A percentile compares a stretch with the other conserved stretches of the same genome.
phyloP scores from a whole-genome alignment of 1,139 yeast species.

The Magnusiomyces ingens region DNA sequence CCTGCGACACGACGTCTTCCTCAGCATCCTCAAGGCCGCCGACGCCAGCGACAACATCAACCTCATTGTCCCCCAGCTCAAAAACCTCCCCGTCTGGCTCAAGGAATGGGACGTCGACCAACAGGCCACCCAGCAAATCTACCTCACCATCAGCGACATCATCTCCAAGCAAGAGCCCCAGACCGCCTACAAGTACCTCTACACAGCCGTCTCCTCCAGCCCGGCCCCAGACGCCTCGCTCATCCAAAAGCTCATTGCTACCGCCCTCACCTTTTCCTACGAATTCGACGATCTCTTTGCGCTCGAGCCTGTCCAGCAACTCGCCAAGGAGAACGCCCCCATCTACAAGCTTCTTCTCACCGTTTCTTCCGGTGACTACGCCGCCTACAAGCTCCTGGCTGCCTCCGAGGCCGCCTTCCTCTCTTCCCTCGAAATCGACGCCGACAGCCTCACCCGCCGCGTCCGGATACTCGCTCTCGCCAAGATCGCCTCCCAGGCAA shows the following conservation, averaged over 20 bases:
- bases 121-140: constrained; percentile 27
- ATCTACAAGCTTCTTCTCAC: constrained; percentile 28
- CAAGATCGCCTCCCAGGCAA: constrained; percentile 22
- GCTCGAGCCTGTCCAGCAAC: constrained; percentile 30
- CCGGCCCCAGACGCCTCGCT: constrained; percentile 21
- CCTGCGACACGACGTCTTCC: constrained; percentile 31
- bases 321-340: constrained; percentile 20
- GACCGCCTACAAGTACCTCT: constrained; percentile 27
- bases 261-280: constrained; percentile 27
- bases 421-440: constrained; percentile 20
- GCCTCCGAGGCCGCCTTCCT: constrained; percentile 17
- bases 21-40: constrained; percentile 32
- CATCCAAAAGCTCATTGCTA: constrained; percentile 26
- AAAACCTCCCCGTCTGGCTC: constrained; percentile 36
- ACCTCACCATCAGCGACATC: constrained; percentile 26
- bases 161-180: constrained; percentile 23
- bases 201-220: constrained; percentile 26
- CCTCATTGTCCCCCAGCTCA: constrained; percentile 35
- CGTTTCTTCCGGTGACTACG: constrained; percentile 32
- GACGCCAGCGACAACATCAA: constrained; percentile 29
- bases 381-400: constrained; percentile 22
- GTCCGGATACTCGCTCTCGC: constrained; percentile 28
- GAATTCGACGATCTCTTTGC: constrained; percentile 33
- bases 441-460: constrained; percentile 25
- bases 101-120: constrained; percentile 32